Evolutionary conservation across 306 rosid species (phyloP).

Genomic region (Delonix regia): DNA sequence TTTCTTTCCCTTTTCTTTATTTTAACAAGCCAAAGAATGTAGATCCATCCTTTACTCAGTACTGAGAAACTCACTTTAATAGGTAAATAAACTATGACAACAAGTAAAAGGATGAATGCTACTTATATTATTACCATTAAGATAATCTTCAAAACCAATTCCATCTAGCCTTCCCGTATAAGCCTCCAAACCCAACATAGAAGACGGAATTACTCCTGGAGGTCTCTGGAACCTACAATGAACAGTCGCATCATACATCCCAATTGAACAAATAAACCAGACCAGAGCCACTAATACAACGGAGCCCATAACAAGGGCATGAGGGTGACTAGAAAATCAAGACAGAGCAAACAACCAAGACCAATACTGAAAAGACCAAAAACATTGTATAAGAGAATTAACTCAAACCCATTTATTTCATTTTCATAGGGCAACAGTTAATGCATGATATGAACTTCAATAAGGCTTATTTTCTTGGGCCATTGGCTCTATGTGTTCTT

Average conservation of each 20-base stretch:
- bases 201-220: slow-evolving; percentile 68
- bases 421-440: not conserved
- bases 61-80: not conserved
- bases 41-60: not conserved
- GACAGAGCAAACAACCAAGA: not conserved
- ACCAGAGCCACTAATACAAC: slow-evolving; percentile 5
- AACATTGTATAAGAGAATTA: not conserved
- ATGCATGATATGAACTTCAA: no score
- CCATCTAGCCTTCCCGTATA: slow-evolving; percentile 63
- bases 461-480: not conserved
- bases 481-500: not conserved
- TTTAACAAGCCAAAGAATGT: not conserved
- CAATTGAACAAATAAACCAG: not conserved
- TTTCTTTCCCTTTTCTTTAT: not conserved
- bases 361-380: not conserved
- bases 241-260: slow-evolving; percentile 17
- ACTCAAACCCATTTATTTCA: not conserved
- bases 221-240: slow-evolving; percentile 74
- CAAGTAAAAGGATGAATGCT: not conserved
- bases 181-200: slow-evolving; percentile 76
- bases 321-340: slow-evolving; percentile 2
- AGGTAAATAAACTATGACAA: not conserved
- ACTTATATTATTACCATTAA: slow-evolving; percentile 59
- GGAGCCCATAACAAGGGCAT: slow-evolving; percentile 6
- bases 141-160: slow-evolving; percentile 76